A percentile compares a stretch with the other conserved stretches of the same genome.
Conservation (phyloP, 495 filamentous ascomycete genomes). For the Aspergillus ostianus region DNA sequence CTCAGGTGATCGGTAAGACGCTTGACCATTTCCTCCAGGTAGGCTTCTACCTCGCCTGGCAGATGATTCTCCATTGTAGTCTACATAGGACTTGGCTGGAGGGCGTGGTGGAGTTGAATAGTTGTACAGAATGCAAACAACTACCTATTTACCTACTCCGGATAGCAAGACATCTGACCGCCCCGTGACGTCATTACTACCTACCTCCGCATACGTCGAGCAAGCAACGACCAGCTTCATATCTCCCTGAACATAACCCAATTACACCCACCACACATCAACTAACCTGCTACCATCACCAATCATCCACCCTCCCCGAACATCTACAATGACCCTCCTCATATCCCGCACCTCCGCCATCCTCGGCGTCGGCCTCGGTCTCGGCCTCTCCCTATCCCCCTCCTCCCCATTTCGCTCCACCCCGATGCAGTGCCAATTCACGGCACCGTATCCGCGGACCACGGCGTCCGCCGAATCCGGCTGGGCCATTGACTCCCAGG, state of each 20-base stretch:
- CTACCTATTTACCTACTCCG: no score
- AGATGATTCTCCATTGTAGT: constrained; percentile 1
- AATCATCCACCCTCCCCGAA: constrained; percentile 7
- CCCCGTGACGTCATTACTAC: constrained; percentile 4
- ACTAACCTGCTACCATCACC: not conserved
- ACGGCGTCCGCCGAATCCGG: constrained; percentile 23
- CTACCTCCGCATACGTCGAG: not conserved
- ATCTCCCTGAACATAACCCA: not conserved
- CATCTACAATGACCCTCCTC: constrained; percentile 31
- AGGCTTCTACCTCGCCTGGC: constrained; percentile 6
- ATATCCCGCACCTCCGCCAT: constrained; percentile 32
- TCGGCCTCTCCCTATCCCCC: constrained; percentile 36
- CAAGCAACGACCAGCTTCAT: not conserved
- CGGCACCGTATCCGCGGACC: constrained; percentile 24
- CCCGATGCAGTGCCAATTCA: constrained; percentile 43
- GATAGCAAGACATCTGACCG: not conserved
- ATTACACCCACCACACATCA: not conserved
- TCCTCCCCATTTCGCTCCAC: constrained; percentile 38
- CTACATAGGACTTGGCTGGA: not conserved
- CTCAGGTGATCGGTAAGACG: constrained; percentile 5
- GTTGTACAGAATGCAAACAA: no score
- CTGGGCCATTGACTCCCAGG: constrained; percentile 29
- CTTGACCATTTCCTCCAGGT: constrained; percentile 7
- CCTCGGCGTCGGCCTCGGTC: constrained; percentile 41
- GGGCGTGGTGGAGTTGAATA: no score